A percentile compares a stretch with the other conserved stretches of the same genome.
Evolutionary conservation across 805 yeast species (phyloP).

Genomic region (Kazachstania taianensis): DNA sequence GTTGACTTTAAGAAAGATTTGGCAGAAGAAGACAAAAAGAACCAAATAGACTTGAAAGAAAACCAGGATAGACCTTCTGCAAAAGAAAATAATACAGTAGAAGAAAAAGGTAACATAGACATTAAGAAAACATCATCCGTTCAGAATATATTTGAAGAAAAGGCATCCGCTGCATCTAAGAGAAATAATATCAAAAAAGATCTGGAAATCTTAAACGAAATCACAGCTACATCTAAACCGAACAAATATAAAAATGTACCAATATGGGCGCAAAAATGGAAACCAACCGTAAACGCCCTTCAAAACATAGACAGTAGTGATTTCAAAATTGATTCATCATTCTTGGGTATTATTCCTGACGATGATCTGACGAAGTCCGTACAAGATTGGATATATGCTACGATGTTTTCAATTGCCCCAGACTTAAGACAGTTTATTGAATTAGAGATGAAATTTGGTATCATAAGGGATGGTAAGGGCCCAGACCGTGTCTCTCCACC

Average conservation of each 20-base stretch:
- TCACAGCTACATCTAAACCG: constrained; percentile 39
- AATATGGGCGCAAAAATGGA: constrained; percentile 75
- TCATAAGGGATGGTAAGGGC: constrained; percentile 51
- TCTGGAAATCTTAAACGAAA: constrained; percentile 21
- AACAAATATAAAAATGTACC: constrained; percentile 57
- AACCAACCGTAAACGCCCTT: constrained; percentile 33
- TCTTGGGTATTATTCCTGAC: constrained; percentile 62
- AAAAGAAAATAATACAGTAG: background rate
- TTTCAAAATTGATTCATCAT: constrained; percentile 30
- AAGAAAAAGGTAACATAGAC: background rate
- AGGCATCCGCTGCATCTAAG: constrained; percentile 22
- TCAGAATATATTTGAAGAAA: constrained; percentile 25
- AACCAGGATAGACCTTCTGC: background rate
- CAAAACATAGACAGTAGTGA: constrained; percentile 26
- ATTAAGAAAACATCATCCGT: constrained; percentile 7
- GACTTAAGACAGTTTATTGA: constrained; percentile 47
- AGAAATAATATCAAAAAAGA: constrained; percentile 27
- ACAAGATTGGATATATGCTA: constrained; percentile 84
- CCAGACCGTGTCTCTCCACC: constrained; percentile 57
- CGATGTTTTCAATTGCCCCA: constrained; percentile 54
- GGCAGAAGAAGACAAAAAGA: background rate
- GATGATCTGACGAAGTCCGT: constrained; percentile 74
- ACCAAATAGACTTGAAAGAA: background rate
- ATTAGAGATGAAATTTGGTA: constrained; percentile 66
- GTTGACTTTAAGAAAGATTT: background rate